phyloP scores from a whole-genome alignment of 371 early-diverging fungal genomes.

The Catenaria anguillulae region DNA sequence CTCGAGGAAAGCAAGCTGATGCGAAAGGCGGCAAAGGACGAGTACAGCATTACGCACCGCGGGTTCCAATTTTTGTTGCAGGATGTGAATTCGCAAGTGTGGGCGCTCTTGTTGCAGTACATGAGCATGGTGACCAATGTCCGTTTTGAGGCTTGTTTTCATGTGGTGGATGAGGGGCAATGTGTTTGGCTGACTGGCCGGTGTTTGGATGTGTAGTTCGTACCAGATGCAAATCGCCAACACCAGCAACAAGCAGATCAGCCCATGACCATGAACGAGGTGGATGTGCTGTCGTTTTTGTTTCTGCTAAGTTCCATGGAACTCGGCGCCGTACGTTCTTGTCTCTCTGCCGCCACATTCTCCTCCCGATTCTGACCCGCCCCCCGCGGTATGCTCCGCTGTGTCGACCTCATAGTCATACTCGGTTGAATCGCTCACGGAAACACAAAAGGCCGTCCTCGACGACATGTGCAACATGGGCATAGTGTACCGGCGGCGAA shows the following conservation, averaged over 20 bases:
- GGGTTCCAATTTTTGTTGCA: conserved; percentile 93
- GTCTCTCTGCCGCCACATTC: background rate
- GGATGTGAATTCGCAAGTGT: conserved; percentile 82
- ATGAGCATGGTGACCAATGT: conserved; percentile 59
- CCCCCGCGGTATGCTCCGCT: background rate
- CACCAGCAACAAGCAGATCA: too few species aligned
- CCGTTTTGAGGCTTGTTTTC: background rate
- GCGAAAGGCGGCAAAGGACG: too few species aligned
- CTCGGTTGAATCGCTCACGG: conserved; percentile 62
- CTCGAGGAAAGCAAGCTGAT: too few species aligned
- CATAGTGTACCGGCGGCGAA: conserved; percentile 71
- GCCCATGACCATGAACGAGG: conserved; percentile 78
- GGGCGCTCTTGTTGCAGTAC: conserved; percentile 89
- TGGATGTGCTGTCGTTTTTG: conserved; percentile 77
- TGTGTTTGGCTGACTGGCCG: too few species aligned
- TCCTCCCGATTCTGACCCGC: background rate
- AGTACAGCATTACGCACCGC: conserved; percentile 61
- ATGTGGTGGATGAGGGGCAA: background rate
- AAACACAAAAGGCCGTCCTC: conserved; percentile 66
- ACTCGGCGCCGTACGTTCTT: conserved; percentile 50
- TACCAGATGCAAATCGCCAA: too few species aligned
- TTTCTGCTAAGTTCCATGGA: conserved; percentile 82
- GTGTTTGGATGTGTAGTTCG: too few species aligned
- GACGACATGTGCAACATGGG: conserved; percentile 80
- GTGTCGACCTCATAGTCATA: too few species aligned